phyloP scores from a whole-genome alignment of 2,329 filamentous ascomycete species.

The Ambrosiella beaveri region DNA sequence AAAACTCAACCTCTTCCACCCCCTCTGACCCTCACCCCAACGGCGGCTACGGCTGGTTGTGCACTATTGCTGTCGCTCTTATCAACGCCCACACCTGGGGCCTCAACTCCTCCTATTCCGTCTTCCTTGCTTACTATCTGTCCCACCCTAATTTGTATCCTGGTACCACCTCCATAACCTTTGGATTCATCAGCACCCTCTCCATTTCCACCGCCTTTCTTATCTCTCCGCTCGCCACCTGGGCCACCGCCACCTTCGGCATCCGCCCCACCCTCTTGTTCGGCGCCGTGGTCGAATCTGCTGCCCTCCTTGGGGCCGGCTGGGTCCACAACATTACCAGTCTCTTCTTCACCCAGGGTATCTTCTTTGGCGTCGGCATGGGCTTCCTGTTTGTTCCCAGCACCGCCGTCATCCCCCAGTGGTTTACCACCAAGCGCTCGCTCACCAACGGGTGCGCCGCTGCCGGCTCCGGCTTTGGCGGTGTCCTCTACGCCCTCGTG shows the following conservation, averaged over 20 bases:
- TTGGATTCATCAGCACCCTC: slow-evolving; percentile 52
- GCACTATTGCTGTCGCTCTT: slow-evolving; percentile 23
- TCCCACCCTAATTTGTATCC: slow-evolving; percentile 39
- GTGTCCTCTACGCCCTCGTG: slow-evolving; percentile 49
- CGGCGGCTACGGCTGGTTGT: slow-evolving; percentile 40
- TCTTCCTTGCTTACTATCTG: slow-evolving; percentile 41
- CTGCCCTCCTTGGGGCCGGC: slow-evolving; percentile 50
- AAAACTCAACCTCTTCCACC: neutral
- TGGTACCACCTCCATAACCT: slow-evolving; percentile 45
- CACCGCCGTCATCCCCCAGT: slow-evolving; percentile 53
- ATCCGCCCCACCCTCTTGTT: slow-evolving; percentile 46
- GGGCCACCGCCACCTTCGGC: slow-evolving; percentile 41
- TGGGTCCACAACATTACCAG: slow-evolving; percentile 58
- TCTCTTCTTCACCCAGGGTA: slow-evolving; percentile 55
- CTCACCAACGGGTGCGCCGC: slow-evolving; percentile 53
- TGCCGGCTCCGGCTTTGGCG: slow-evolving; percentile 59
- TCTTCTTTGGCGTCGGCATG: slow-evolving; percentile 64
- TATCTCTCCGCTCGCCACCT: slow-evolving; percentile 50
- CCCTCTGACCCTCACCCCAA: slow-evolving; percentile 26
- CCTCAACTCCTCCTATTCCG: slow-evolving; percentile 36
- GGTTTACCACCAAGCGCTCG: slow-evolving; percentile 52
- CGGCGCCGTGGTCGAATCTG: slow-evolving; percentile 46
- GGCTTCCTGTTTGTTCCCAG: slow-evolving; percentile 57
- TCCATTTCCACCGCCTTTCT: slow-evolving; percentile 35
- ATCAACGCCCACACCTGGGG: slow-evolving; percentile 62